phyloP scores from a whole-genome alignment of 805 yeast genomes.

The Candida ipomoeae region DNA sequence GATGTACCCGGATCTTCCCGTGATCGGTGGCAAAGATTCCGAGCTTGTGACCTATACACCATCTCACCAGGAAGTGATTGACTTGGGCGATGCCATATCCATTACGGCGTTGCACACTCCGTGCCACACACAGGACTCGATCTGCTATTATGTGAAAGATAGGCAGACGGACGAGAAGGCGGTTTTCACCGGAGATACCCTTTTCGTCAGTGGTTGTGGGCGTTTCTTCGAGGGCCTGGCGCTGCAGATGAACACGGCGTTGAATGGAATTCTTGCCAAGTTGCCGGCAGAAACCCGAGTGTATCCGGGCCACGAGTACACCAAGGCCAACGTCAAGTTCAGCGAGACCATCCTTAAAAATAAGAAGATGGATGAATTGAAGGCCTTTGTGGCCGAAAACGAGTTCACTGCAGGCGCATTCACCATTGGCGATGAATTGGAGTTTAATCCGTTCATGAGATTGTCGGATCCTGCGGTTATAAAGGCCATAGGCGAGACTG shows the following conservation, averaged over 20 bases:
- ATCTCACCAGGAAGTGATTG: conserved; percentile 53
- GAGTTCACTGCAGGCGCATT: conserved; percentile 83
- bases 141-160: conserved; percentile 79
- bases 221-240: conserved; percentile 92
- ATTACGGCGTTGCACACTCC: conserved; percentile 91
- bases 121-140: conserved; percentile 95
- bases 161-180: conserved; percentile 57
- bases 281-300: conserved; percentile 71
- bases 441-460: conserved; percentile 88
- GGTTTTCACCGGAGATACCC: conserved; percentile 93
- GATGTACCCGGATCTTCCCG: conserved; percentile 46
- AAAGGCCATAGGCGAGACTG: conserved; percentile 50
- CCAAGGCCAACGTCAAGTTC: conserved; percentile 74
- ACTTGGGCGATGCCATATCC: conserved; percentile 59
- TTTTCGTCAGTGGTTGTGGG: conserved; percentile 94
- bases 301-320: conserved; percentile 96
- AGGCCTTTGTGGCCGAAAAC: conserved; percentile 45
- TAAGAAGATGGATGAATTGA: conserved; percentile 53
- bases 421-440: conserved; percentile 78
- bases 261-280: conserved; percentile 53
- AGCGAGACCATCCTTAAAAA: conserved; percentile 59
- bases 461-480: conserved; percentile 60
- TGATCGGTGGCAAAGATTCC: conserved; percentile 82
- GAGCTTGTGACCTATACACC: conserved; percentile 73
- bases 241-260: conserved; percentile 68